These are phyloP conservation scores for Tilletia horrida DNA, from an alignment of 1,284 basidiomycete species.

Conservation along the genomic window DNA sequence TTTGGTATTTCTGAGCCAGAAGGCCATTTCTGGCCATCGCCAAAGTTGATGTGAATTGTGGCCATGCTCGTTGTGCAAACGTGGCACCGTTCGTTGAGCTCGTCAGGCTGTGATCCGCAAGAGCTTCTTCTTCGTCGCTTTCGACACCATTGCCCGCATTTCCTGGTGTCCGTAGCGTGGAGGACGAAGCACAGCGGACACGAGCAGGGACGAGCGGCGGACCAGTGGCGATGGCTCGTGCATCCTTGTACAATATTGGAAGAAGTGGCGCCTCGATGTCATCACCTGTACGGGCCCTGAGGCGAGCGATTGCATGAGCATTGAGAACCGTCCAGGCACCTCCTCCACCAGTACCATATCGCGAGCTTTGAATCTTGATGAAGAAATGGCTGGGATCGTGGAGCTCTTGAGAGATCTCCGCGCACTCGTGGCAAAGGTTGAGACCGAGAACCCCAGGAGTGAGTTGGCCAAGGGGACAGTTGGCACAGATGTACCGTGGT, in stretches of 20 bases:
- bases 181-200: background rate
- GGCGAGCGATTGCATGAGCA: slow-evolving; percentile 14
- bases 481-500: slow-evolving; percentile 24
- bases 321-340: slow-evolving; percentile 17
- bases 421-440: slow-evolving; percentile 25
- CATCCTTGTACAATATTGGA: slow-evolving; percentile 22
- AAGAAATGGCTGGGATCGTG: slow-evolving; percentile 31
- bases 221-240: background rate
- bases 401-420: slow-evolving; percentile 22
- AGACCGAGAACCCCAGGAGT: slow-evolving; percentile 19
- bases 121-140: background rate
- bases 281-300: slow-evolving; percentile 5
- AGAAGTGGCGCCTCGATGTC: slow-evolving; percentile 18
- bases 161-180: background rate
- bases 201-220: background rate
- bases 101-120: background rate
- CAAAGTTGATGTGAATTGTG: slow-evolving; percentile 2
- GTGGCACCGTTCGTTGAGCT: background rate
- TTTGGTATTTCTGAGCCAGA: background rate
- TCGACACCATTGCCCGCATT: background rate
- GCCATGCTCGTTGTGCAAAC: background rate
- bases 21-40: background rate
- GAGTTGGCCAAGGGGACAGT: slow-evolving; percentile 22
- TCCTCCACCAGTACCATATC: slow-evolving; percentile 11
- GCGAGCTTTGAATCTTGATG: slow-evolving; percentile 23